Conservation (phyloP, 169 alveolate species). For the Eimeria necatrix region DNA sequence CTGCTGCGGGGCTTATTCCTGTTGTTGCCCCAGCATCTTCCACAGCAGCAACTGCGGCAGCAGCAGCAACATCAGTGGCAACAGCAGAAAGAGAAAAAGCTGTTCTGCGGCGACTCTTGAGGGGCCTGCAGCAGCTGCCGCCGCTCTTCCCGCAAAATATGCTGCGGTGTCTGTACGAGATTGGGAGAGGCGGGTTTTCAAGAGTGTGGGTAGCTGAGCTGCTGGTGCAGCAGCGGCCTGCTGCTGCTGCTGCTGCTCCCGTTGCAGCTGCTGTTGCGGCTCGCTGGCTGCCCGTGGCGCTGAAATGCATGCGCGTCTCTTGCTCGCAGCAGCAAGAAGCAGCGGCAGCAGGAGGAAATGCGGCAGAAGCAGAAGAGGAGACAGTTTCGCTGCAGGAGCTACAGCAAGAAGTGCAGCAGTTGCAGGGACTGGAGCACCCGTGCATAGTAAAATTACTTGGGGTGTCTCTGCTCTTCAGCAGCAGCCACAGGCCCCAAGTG, state of each 20-base stretch:
- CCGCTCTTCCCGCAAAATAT: slow-evolving; percentile 45
- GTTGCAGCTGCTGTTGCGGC: background rate
- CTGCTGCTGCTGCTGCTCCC: slow-evolving; percentile 1
- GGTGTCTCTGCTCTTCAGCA: slow-evolving; percentile 47
- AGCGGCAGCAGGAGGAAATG: slow-evolving; percentile 38
- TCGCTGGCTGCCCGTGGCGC: slow-evolving; percentile 45
- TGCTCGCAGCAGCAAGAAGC: slow-evolving; percentile 20
- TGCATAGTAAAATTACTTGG: slow-evolving; percentile 58
- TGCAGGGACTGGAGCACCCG: slow-evolving; percentile 52
- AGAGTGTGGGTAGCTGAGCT: slow-evolving; percentile 59
- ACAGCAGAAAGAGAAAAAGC: slow-evolving; percentile 9
- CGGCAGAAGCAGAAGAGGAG: background rate
- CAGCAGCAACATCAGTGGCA: slow-evolving; percentile 54
- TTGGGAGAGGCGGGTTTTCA: slow-evolving; percentile 59
- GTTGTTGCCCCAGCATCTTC: slow-evolving; percentile 1
- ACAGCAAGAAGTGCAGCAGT: slow-evolving; percentile 70
- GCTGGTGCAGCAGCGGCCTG: slow-evolving; percentile 56
- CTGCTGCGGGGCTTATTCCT: background rate
- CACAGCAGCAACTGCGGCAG: background rate
- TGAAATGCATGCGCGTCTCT: slow-evolving; percentile 60
- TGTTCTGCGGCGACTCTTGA: slow-evolving; percentile 28
- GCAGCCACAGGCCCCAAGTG: slow-evolving; percentile 25
- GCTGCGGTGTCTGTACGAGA: slow-evolving; percentile 56
- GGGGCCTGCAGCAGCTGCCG: slow-evolving; percentile 27
- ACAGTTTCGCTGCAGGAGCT: slow-evolving; percentile 38